Base-by-base conservation (phyloP, 805 yeast species). In the Schwanniomyces pseudopolymorphus region DNA sequence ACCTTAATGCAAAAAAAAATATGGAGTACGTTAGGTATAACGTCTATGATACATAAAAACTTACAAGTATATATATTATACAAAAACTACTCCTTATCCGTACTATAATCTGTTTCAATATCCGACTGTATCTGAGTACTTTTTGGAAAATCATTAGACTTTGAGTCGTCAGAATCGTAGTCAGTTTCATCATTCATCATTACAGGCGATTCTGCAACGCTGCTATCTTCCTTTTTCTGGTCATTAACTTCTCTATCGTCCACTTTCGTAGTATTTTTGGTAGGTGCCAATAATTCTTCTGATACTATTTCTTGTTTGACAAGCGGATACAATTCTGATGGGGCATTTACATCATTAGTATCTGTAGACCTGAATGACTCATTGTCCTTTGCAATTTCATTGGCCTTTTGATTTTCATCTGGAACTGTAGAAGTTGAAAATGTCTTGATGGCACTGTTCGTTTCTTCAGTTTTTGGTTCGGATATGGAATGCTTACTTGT, bases 21-120 rank as follows among this genome's bases (percentile, higher is more conserved):
- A 31, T 31, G 35, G 35, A 31, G 35, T 31, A 31, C 35, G 8
- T 27, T n/a, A n/a, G n/a, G n/a, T n/a, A n/a, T 27, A 27, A 27
- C 33, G 33, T 27, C 14, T 27, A 27, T 27, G 33, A 7, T 27
- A 27, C 33, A 27, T 27, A 5, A 22, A 22, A 22, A 22, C 7
- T 5, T 5, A 5, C 7, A 5, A 22, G 25, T 22, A 27, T 27
- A 27, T 13, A 26, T n/a, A 13, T 5, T 31, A 14, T 31, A 31
- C 9, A 14, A 16, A 14, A 7, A n/a, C 17, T 31, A 14, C 6
- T 7, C 11, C 2, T 31, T 13, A 35, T 46, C 49, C 4, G 46
- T 36, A 35, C 49, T 45, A 33, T 50, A 50, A 31, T 50, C 53
- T 4, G 51, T 50, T 16, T 50, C 53, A 4, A 33, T 28, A 7